phyloP scores from a whole-genome alignment of 2,329 filamentous ascomycete species.

The Botrytis medusae region DNA sequence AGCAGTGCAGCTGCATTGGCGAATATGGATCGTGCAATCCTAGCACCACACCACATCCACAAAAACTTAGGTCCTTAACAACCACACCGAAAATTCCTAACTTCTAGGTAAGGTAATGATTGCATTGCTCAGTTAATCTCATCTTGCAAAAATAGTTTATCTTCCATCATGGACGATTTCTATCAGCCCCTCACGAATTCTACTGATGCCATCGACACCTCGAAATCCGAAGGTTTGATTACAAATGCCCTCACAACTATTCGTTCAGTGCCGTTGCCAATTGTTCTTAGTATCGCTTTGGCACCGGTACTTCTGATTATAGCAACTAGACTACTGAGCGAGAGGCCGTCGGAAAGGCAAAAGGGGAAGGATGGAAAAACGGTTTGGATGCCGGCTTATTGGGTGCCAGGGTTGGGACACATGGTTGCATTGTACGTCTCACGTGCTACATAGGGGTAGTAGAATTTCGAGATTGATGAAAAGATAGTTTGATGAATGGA shows the following conservation, averaged over 20 bases:
- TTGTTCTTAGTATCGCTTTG: slow-evolving; percentile 29
- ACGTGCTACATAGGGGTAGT: background rate
- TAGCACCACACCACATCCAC: background rate
- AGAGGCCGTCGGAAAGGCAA: slow-evolving; percentile 17
- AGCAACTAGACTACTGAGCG: slow-evolving; percentile 34
- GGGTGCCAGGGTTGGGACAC: slow-evolving; percentile 59
- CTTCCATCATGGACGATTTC: slow-evolving; percentile 31
- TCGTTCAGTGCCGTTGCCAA: slow-evolving; percentile 19
- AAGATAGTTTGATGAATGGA: slow-evolving; percentile 33
- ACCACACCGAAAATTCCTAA: background rate
- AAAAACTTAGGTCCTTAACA: background rate
- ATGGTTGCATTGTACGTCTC: slow-evolving; percentile 49
- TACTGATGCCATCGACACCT: background rate
- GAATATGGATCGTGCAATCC: slow-evolving; percentile 14
- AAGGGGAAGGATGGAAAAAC: slow-evolving; percentile 30
- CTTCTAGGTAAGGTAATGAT: background rate
- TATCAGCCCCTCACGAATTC: slow-evolving; percentile 25
- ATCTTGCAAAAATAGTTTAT: background rate
- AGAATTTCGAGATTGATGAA: slow-evolving; percentile 19
- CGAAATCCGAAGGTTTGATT: slow-evolving; percentile 6
- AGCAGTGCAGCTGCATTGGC: background rate
- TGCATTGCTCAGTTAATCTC: no score
- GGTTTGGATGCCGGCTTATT: slow-evolving; percentile 56
- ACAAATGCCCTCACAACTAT: slow-evolving; percentile 17
- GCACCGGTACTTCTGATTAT: slow-evolving; percentile 29